phyloP scores from a whole-genome alignment of 139 green algal genomes.

The Penium margaritaceum region DNA sequence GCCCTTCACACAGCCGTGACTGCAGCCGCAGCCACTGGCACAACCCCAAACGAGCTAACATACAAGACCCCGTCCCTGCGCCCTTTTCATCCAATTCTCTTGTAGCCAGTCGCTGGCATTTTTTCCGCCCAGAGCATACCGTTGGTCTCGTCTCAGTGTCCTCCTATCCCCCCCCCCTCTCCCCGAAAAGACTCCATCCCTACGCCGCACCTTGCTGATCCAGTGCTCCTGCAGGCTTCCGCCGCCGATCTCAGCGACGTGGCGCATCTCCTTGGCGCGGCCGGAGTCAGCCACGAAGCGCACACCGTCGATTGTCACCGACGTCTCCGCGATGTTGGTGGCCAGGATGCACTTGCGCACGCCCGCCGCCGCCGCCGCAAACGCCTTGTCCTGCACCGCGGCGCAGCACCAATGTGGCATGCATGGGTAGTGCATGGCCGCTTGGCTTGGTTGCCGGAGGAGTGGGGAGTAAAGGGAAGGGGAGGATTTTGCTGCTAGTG shows the following conservation, averaged over 20 bases:
- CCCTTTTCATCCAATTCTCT: too few species aligned
- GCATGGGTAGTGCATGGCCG: neutral
- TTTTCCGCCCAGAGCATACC: too few species aligned
- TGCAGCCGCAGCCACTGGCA: too few species aligned
- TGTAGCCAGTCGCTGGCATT: too few species aligned
- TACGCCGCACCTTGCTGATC: slow-evolving; percentile 41
- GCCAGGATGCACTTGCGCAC: slow-evolving; percentile 71
- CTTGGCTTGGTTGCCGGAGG: neutral
- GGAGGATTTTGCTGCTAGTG: too few species aligned
- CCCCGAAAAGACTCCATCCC: too few species aligned
- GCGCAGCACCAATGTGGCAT: slow-evolving; percentile 2
- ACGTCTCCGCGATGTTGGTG: slow-evolving; percentile 97
- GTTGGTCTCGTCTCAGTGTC: too few species aligned
- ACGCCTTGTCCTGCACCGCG: slow-evolving; percentile 48
- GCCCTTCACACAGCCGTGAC: too few species aligned
- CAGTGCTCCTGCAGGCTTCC: slow-evolving; percentile 53
- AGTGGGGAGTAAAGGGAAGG: too few species aligned
- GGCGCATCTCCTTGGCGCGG: slow-evolving; percentile 51
- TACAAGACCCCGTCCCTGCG: too few species aligned
- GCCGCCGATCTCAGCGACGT: slow-evolving; percentile 48
- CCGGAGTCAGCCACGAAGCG: slow-evolving; percentile 53
- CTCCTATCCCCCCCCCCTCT: too few species aligned
- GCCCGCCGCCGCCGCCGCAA: slow-evolving; percentile 52
- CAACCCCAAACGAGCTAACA: too few species aligned
- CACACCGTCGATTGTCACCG: slow-evolving; percentile 88